Percentiles rank a stretch among this genome's conserved stretches.
These are phyloP conservation scores for Lodderomyces oxycetoniae DNA, from an alignment of 1,139 yeast species.

Conservation along the genomic window DNA sequence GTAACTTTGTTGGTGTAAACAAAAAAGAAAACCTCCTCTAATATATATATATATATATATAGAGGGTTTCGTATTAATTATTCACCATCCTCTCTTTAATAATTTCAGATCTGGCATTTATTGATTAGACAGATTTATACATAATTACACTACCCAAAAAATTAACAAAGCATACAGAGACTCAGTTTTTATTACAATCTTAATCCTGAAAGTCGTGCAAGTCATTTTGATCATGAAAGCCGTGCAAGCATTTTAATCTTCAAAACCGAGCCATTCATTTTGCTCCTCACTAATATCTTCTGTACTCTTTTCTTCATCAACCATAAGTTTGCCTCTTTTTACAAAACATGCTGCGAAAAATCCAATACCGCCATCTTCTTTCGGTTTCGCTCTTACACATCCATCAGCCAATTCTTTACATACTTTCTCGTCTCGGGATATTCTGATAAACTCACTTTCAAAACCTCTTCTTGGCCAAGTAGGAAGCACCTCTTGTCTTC, in stretches of 20 bases:
- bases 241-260: conserved; percentile 1
- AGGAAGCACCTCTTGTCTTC: conserved; percentile 64
- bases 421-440: conserved; percentile 43
- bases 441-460: conserved; percentile 54
- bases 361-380: conserved; percentile 93
- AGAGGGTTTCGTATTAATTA: no score
- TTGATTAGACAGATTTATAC: no score
- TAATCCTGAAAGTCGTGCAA: no score
- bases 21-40: no score
- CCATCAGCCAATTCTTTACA: conserved; percentile 64
- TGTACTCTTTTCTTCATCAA: conserved; percentile 1
- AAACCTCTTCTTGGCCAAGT: conserved; percentile 84
- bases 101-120: no score
- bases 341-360: conserved; percentile 88
- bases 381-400: conserved; percentile 80
- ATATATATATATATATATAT: no score
- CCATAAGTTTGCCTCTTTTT: conserved; percentile 12
- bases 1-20: no score
- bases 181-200: no score
- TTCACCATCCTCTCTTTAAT: no score
- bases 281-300: conserved; percentile 15
- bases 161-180: no score
- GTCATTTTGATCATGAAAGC: no score
- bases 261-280: conserved; percentile 19
- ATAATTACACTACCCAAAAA: no score